A percentile compares a stretch with the other conserved stretches of the same genome.
Conservation (phyloP, 1,284 basidiomycete species). For the Rhizoctonia solani region DNA sequence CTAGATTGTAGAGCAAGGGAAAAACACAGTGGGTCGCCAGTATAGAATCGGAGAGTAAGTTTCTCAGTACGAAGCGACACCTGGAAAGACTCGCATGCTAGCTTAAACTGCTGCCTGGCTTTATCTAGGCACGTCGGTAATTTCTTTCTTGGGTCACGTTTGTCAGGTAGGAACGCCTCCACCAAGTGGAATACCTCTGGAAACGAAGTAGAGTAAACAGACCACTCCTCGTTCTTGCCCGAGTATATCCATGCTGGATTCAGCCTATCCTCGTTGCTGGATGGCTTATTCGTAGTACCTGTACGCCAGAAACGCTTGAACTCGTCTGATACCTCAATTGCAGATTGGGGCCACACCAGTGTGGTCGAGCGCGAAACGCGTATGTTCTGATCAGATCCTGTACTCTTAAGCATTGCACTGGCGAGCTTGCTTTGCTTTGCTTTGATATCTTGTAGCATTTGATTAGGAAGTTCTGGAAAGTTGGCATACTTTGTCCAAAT, state of each 20-base stretch:
- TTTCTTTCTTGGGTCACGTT: conserved; percentile 35
- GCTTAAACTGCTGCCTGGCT: conserved; percentile 46
- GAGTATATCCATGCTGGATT: conserved; percentile 59
- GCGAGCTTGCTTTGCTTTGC: conserved; percentile 36
- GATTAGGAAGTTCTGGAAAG: conserved; percentile 39
- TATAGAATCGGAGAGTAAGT: conserved; percentile 14
- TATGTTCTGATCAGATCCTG: conserved; percentile 40
- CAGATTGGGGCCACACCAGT: conserved; percentile 44
- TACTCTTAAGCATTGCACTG: neutral
- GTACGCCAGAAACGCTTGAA: conserved; percentile 51
- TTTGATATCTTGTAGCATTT: conserved; percentile 5
- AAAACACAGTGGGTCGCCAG: neutral
- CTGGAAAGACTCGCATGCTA: conserved; percentile 48
- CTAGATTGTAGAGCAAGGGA: no score
- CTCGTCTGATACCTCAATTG: conserved; percentile 39
- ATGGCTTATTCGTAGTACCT: conserved; percentile 50
- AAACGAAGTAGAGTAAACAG: conserved; percentile 52
- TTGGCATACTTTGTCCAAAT: conserved; percentile 51
- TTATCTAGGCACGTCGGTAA: conserved; percentile 32
- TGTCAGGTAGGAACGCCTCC: conserved; percentile 43
- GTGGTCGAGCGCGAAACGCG: conserved; percentile 49
- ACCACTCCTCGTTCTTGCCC: conserved; percentile 48
- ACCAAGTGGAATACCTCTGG: conserved; percentile 58
- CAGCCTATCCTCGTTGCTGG: conserved; percentile 43
- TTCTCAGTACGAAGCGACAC: conserved; percentile 6